Percentiles rank a stretch among this genome's conserved stretches.
These are phyloP conservation scores for Daldinia concentrica DNA, from an alignment of 495 filamentous ascomycete genomes.

Conservation along the genomic window DNA sequence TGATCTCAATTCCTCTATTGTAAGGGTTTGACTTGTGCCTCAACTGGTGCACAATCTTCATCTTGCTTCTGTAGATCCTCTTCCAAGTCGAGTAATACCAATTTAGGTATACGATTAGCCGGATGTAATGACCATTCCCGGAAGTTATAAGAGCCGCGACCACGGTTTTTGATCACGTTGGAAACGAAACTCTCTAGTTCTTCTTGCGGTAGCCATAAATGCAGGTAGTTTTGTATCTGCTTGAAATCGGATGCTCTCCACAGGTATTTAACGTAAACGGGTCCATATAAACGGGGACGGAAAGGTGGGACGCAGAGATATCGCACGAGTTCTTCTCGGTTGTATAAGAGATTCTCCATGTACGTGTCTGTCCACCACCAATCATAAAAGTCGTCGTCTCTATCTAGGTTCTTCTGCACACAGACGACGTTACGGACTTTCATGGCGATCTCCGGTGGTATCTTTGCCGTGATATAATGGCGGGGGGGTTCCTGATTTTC, in stretches of 20 bases:
- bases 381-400: background rate
- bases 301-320: background rate
- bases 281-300: background rate
- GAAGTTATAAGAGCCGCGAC: constrained; percentile 7
- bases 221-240: background rate
- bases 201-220: background rate
- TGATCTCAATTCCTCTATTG: background rate
- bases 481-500: background rate
- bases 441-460: background rate
- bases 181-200: background rate
- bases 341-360: background rate
- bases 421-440: constrained; percentile 5
- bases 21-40: background rate
- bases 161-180: background rate
- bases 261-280: background rate
- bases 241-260: background rate
- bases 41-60: background rate
- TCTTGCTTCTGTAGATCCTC: background rate
- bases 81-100: background rate
- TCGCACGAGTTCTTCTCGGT: background rate
- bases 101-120: background rate
- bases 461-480: background rate
- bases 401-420: background rate
- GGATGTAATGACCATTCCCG: background rate
- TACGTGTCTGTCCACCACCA: constrained; percentile 4